phyloP scores from a whole-genome alignment of 176 grass and related monocot genomes.

The Saccharum spontaneum region DNA sequence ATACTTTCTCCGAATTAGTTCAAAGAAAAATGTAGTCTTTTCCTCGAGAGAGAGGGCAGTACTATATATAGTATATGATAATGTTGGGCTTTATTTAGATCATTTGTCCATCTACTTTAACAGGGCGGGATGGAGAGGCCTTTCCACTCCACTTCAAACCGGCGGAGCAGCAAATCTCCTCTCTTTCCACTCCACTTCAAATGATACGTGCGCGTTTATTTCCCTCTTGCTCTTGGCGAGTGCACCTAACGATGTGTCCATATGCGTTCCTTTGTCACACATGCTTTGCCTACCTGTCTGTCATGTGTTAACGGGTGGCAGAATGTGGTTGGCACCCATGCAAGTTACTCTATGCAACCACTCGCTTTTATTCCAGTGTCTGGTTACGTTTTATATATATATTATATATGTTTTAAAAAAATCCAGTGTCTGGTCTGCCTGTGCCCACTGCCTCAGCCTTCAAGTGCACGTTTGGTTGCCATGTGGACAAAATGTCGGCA shows the following conservation, averaged over 20 bases:
- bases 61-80: background rate
- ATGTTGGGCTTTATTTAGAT: background rate
- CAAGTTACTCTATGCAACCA: background rate
- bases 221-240: background rate
- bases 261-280: background rate
- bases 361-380: background rate
- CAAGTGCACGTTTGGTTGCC: slow-evolving; percentile 9
- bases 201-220: background rate
- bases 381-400: background rate
- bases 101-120: background rate
- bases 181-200: background rate
- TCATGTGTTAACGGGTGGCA: slow-evolving; percentile 5
- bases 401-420: no score
- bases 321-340: background rate
- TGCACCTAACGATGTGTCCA: background rate
- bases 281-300: background rate
- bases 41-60: background rate
- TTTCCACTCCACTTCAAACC: background rate
- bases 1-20: no score
- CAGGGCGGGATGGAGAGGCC: background rate
- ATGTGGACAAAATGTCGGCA: background rate
- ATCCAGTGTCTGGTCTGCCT: background rate
- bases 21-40: background rate
- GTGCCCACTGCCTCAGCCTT: background rate
- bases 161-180: background rate